Evolutionary conservation across 1,139 yeast genomes (phyloP).

Genomic region (Torulaspora globosa): DNA sequence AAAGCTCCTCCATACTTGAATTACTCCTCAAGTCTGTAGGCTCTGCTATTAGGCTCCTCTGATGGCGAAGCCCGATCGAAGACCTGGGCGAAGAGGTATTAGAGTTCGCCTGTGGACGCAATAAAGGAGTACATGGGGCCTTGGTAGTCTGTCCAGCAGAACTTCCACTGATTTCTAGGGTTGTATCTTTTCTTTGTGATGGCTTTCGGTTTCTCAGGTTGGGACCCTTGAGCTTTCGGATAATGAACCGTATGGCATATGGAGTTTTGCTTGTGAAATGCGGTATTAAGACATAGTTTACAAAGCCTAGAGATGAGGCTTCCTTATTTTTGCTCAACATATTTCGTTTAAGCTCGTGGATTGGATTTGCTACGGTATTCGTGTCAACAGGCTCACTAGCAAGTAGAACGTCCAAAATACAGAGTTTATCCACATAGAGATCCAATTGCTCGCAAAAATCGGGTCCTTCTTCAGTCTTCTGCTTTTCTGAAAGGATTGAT

Average conservation of each 20-base stretch:
- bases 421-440: slow-evolving; percentile 49
- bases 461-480: slow-evolving; percentile 4
- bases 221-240: slow-evolving; percentile 50
- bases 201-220: slow-evolving; percentile 19
- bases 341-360: slow-evolving; percentile 26
- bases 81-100: slow-evolving; percentile 19
- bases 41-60: slow-evolving; percentile 8
- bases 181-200: slow-evolving; percentile 6
- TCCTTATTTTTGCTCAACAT: slow-evolving; percentile 30
- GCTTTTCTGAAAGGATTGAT: slow-evolving; percentile 9
- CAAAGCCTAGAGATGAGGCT: slow-evolving; percentile 45
- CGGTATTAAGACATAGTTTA: slow-evolving; percentile 53
- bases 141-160: slow-evolving; percentile 15
- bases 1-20: slow-evolving; percentile 29
- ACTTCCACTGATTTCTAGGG: background rate
- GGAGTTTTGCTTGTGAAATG: slow-evolving; percentile 52
- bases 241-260: slow-evolving; percentile 44
- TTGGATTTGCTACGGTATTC: slow-evolving; percentile 9
- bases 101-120: slow-evolving; percentile 6
- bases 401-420: slow-evolving; percentile 52
- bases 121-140: background rate
- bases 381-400: slow-evolving; percentile 35
- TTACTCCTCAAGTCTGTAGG: slow-evolving; percentile 20
- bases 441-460: slow-evolving; percentile 40
- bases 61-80: slow-evolving; percentile 3